These are phyloP conservation scores for Quercus agrifolia DNA, from an alignment of 306 rosid genomes.

Conservation along the genomic window DNA sequence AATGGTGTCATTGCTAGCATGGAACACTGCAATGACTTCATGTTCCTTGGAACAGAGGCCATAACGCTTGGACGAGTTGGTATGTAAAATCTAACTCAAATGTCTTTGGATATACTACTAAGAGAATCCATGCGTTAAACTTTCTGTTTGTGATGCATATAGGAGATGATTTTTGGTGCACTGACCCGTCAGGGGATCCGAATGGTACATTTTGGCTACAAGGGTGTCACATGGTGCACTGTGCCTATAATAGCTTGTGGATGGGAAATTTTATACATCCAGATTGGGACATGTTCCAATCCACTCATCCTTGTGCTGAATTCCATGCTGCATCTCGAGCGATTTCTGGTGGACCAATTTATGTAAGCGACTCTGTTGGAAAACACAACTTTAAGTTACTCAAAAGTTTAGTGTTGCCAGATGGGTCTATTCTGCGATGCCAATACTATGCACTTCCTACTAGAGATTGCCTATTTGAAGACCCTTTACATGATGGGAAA, in stretches of 20 bases:
- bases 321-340: conserved; percentile 76
- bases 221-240: conserved; percentile 84
- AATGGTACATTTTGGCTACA: conserved; percentile 70
- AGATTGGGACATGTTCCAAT: conserved; percentile 90
- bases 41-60: conserved; percentile 78
- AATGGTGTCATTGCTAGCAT: conserved; percentile 79
- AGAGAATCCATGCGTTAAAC: not conserved
- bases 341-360: conserved; percentile 78
- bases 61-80: conserved; percentile 74
- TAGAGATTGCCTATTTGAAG: conserved; percentile 65
- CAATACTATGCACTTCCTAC: conserved; percentile 78
- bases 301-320: conserved; percentile 59
- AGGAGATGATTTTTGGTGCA: conserved; percentile 87
- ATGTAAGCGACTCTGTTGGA: conserved; percentile 69
- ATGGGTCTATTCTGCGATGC: conserved; percentile 67
- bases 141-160: not conserved
- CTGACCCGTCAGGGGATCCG: conserved; percentile 59
- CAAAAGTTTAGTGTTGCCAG: conserved; percentile 53
- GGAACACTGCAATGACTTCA: conserved; percentile 81
- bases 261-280: conserved; percentile 78
- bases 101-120: not conserved
- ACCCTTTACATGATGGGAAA: conserved; percentile 71
- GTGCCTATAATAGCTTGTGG: conserved; percentile 82
- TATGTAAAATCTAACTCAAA: conserved; percentile 3
- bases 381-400: conserved; percentile 67